These are phyloP conservation scores for Globisporangium nagaii DNA, from an alignment of 352 stramenopile species.

Conservation along the genomic window DNA sequence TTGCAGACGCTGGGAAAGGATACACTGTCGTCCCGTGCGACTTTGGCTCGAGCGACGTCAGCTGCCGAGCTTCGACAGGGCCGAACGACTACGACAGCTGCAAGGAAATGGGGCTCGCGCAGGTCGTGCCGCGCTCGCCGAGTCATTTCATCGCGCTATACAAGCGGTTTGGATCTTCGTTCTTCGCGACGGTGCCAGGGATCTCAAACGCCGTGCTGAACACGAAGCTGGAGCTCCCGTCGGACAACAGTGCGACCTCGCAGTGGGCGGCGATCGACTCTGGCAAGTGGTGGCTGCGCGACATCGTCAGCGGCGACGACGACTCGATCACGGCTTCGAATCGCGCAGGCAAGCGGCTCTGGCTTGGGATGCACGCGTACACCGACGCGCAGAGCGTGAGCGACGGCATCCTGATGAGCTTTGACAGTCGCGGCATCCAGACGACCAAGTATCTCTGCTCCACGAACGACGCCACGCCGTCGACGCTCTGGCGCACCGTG, in stretches of 20 bases:
- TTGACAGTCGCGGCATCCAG: conserved; percentile 34
- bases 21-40: conserved; percentile 55
- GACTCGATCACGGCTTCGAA: conserved; percentile 15
- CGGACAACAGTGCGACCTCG: conserved; percentile 31
- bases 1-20: conserved; percentile 33
- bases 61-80: conserved; percentile 24
- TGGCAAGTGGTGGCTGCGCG: conserved; percentile 57
- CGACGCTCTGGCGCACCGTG: conserved; percentile 34
- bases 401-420: conserved; percentile 34
- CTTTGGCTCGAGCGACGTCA: conserved; percentile 19
- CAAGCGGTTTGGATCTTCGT: conserved; percentile 35
- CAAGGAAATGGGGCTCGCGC: conserved; percentile 40
- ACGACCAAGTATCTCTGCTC: conserved; percentile 56
- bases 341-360: conserved; percentile 25
- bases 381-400: conserved; percentile 35
- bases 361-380: conserved; percentile 49
- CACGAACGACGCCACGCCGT: conserved; percentile 47
- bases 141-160: conserved; percentile 42
- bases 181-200: conserved; percentile 46
- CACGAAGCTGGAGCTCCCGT: conserved; percentile 29
- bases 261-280: conserved; percentile 47
- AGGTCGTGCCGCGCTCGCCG: conserved; percentile 44
- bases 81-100: conserved; percentile 42
- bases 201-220: conserved; percentile 38
- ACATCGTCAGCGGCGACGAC: conserved; percentile 23